Conservation (phyloP, 441 rosid genomes). For the Pelargonium exstipulatum region DNA sequence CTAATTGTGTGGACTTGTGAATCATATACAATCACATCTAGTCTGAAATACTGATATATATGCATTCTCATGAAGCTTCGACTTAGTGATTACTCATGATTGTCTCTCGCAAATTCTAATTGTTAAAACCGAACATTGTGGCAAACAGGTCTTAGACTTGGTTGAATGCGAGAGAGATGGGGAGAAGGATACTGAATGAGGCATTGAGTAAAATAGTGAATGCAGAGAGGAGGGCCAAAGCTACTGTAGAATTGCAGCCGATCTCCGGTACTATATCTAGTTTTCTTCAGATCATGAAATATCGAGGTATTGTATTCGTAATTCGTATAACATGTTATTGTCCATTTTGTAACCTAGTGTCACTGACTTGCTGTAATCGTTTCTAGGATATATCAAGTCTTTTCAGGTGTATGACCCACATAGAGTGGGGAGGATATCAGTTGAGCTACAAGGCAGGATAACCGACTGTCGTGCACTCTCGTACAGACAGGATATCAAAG, state of each 20-base stretch:
- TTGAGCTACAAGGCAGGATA: constrained; percentile 80
- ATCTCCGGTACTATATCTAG: constrained; percentile 80
- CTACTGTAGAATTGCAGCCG: constrained; percentile 67
- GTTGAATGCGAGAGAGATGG: constrained; percentile 40
- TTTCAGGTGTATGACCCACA: constrained; percentile 71
- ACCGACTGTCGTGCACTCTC: constrained; percentile 77
- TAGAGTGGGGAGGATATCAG: constrained; percentile 80
- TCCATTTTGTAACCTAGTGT: background rate
- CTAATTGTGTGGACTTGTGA: background rate
- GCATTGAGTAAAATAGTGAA: constrained; percentile 82
- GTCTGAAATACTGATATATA: background rate
- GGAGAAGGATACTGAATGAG: constrained; percentile 77
- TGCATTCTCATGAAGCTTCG: background rate
- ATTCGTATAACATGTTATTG: background rate
- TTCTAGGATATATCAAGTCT: constrained; percentile 62
- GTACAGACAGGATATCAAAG: constrained; percentile 83
- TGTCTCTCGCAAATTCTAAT: background rate
- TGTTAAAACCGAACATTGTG: background rate
- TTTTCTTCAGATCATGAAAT: constrained; percentile 76
- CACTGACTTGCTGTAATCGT: constrained; percentile 9
- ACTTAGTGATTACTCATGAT: background rate
- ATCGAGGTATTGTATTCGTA: constrained; percentile 47
- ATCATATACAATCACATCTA: background rate
- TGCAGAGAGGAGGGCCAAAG: constrained; percentile 75
- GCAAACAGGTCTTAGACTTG: background rate